Evolutionary conservation across 805 yeast genomes (phyloP), one percentile per base, ranked within the genome.

Genomic region (Kodamaea hsintzibuensis): DNA sequence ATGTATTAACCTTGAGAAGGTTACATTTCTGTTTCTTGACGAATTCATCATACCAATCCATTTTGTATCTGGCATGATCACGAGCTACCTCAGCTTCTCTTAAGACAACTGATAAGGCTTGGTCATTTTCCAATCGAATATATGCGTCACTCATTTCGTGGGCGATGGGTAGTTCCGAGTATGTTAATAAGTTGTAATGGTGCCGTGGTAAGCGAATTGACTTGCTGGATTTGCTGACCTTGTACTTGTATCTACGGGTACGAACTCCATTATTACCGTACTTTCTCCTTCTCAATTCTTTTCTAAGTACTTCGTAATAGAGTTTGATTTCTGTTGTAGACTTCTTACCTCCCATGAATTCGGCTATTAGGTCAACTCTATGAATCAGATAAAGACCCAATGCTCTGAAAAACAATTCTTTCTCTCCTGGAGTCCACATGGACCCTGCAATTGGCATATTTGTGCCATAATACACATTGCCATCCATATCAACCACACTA

Each of bases 341-440:
- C 60, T 84, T 84, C 10, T 18, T 35, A 1, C 47, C 46, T 4
- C 60, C 55, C 0, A 77, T 76, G 5, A 84, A 55, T 12, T 59
- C 60, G 12, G 66, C 60, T 1, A 84, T 79, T 10, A 63, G 50
- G 7, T 81, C 82, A 1, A 73, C 50, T n/a, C 77, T 61, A 51
- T 75, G 76, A 18, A 82, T 83, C 2, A 85, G 78, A 59, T 72
- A 78, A 35, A 84, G 67, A 1, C 80, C 75, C 33, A 85, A 62
- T 18, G 76, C 70, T 17, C 71, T 69, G 63, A 83, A 85, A 63
- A 85, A 85, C 12, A 52, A 40, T 17, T 79, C 80, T 58, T 84
- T 84, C 52, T 85, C 88, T 1, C 54, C 51, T 0, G 61, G 53
- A 1, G 74, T 62, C 89, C 89, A 84, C 16, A 56, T 48, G 5